Conservation (phyloP, 768 basidiomycete genomes). For the Boletus vinaceobasis region DNA sequence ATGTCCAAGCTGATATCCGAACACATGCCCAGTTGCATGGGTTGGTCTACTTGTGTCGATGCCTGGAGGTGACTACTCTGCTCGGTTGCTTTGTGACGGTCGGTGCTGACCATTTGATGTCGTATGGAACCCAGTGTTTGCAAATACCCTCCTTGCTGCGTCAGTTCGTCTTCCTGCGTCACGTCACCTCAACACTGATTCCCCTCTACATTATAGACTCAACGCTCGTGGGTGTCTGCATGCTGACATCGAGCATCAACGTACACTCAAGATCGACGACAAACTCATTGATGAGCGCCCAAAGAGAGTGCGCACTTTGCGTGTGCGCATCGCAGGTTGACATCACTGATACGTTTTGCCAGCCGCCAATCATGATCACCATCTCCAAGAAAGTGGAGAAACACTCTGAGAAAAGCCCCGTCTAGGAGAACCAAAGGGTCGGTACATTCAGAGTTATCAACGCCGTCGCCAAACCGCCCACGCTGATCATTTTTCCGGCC, state of each 20-base stretch:
- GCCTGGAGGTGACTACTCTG: conserved; percentile 16
- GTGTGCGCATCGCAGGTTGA: background rate
- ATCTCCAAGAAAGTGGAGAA: conserved; percentile 12
- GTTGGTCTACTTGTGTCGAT: conserved; percentile 11
- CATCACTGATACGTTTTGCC: background rate
- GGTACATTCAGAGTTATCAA: background rate
- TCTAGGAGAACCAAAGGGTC: background rate
- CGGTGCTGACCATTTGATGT: background rate
- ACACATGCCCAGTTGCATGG: conserved; percentile 10
- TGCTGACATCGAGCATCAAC: conserved; percentile 16
- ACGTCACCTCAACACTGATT: background rate
- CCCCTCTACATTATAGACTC: conserved; percentile 2
- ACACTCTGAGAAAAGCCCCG: conserved; percentile 3
- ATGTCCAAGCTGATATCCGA: background rate
- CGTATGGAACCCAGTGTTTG: conserved; percentile 19
- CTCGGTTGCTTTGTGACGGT: too few species aligned
- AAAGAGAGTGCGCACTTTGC: conserved; percentile 6
- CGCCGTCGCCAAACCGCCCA: background rate
- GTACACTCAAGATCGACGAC: background rate
- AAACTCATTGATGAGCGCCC: conserved; percentile 1
- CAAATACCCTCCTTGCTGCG: conserved; percentile 16
- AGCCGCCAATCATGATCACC: conserved; percentile 17
- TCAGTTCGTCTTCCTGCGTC: conserved; percentile 2
- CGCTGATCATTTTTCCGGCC: background rate
- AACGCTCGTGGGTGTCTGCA: conserved; percentile 6